These are phyloP conservation scores for Ceratocystis cubensis DNA, from an alignment of 2,329 filamentous ascomycete species.

Conservation along the genomic window DNA sequence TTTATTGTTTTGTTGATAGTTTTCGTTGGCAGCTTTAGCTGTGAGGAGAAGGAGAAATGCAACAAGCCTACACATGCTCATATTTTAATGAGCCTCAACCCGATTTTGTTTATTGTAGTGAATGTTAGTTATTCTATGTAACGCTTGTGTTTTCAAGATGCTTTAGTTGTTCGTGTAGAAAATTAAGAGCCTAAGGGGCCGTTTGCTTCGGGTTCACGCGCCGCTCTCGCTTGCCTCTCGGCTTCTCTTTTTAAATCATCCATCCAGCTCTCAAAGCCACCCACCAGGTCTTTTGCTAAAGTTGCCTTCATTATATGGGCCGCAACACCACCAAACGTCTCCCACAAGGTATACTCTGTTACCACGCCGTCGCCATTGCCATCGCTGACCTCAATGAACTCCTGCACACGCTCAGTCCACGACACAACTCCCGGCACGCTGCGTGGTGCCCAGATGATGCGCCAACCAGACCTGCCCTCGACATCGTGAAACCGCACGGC, in stretches of 20 bases:
- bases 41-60: neutral
- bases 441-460: constrained; percentile 31
- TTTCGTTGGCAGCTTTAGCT: neutral
- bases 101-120: no score
- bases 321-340: constrained; percentile 35
- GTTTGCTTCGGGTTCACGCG: no score
- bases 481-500: constrained; percentile 27
- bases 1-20: neutral
- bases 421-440: constrained; percentile 27
- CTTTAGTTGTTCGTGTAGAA: no score
- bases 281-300: constrained; percentile 27
- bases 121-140: no score
- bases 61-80: neutral
- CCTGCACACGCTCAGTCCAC: constrained; percentile 33
- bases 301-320: constrained; percentile 28
- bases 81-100: no score
- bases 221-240: neutral
- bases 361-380: constrained; percentile 20
- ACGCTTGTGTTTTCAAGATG: no score
- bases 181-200: no score
- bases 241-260: constrained; percentile 29
- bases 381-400: constrained; percentile 27
- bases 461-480: constrained; percentile 28
- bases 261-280: constrained; percentile 31
- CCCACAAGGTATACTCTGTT: constrained; percentile 33